Base-by-base conservation (phyloP, 2,329 filamentous ascomycete species). In the Aspergillus sp. region DNA sequence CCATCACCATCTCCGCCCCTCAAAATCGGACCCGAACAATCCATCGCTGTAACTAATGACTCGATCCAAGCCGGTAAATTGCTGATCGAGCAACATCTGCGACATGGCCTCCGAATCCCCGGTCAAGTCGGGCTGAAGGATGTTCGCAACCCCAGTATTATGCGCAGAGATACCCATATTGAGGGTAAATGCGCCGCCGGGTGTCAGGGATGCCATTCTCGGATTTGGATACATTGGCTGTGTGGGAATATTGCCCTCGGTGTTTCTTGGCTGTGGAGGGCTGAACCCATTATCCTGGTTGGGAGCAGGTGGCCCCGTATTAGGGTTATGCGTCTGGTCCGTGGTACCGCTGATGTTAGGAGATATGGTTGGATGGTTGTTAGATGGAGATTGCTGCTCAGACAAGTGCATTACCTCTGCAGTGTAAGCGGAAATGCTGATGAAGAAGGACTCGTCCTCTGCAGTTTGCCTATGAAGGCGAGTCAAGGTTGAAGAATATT, bases 61-160 rank as follows among this genome's bases (percentile, higher is more conserved):
- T 9, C 68, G 64, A 55, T 71, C 68, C 54, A 68, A 56, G 18
- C 64, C 68, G 2, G 63, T 58, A 30, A 64, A 71, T 45, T 69
- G 65, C 22, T 68, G 67, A 32, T 62, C 64, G 11, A 65, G 49
- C 57, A 69, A 56, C 36, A 65, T 60, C 18, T 62, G 60, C 9
- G 67, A 65, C 15, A 67, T 63, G 12, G 59, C 55, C 36, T 67
- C 66, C 3, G 36, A 39, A 17, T 44, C 26, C 12, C 17, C 39
- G n/a, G 44, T 18, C 48, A 63, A 44, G 13, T 30, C 17, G 18
- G 39, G 17, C 32, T 45, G 41, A 22, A 54, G 26, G 26, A 44
- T 30, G 3, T 30, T 30, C 1, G 51, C 3, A 9, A 48, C 30
- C 22, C 15, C 30, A 18, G 22, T 48, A 22, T 30, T 45, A 3